These are phyloP conservation scores for Umbilicus rupestris DNA, from an alignment of 164 flowering plant species.

Conservation along the genomic window DNA sequence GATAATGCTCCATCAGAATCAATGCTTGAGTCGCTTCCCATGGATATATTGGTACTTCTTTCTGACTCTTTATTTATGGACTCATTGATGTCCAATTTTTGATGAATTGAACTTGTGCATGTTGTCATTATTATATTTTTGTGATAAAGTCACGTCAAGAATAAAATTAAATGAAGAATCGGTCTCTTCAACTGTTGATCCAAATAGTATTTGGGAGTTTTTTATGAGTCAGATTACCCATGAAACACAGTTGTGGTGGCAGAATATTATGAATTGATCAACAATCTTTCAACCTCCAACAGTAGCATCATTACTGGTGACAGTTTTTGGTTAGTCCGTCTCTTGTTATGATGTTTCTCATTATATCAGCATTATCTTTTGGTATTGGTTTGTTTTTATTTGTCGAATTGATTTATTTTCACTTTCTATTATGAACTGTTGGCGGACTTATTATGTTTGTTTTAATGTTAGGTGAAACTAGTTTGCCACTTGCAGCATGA, in stretches of 20 bases:
- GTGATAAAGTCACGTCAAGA: background rate
- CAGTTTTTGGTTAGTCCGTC: no score
- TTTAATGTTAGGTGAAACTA: slow-evolving; percentile 44
- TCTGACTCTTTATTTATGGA: background rate
- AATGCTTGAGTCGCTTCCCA: slow-evolving; percentile 85
- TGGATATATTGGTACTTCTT: slow-evolving; percentile 69
- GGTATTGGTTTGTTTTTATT: background rate
- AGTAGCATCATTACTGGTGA: background rate
- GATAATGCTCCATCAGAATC: slow-evolving; percentile 49
- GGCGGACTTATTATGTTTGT: background rate
- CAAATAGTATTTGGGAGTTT: no score
- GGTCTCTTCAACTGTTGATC: background rate
- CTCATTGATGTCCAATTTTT: background rate
- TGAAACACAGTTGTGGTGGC: background rate
- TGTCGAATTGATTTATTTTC: background rate
- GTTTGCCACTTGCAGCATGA: slow-evolving; percentile 93
- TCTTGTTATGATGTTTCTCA: background rate
- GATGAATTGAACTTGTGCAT: background rate
- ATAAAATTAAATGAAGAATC: background rate
- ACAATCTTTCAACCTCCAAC: background rate
- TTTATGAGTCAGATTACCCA: no score
- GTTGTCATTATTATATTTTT: background rate
- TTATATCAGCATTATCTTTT: background rate
- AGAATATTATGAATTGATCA: background rate
- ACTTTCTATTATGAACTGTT: background rate